Evolutionary conservation across 495 filamentous ascomycete species (phyloP).

Genomic region (Tuber melanosporum): DNA sequence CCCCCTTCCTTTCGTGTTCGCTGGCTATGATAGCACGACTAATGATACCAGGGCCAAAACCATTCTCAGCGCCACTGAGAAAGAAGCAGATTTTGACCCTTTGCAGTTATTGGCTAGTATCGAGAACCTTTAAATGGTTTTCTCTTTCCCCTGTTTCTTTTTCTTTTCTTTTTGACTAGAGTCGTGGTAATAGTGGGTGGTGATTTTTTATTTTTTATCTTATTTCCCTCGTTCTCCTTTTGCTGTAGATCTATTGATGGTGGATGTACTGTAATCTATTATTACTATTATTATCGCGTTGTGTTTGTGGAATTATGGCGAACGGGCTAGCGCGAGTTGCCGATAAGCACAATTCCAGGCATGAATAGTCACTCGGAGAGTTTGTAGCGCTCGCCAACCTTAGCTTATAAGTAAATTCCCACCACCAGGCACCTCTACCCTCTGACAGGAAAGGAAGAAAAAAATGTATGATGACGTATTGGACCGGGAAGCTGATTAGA

Average conservation of each 20-base stretch:
- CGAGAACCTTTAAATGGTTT: conserved; percentile 40
- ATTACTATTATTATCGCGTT: not conserved
- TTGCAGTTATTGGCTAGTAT: conserved; percentile 49
- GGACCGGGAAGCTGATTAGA: no score
- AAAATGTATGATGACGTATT: no score
- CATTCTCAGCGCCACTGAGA: conserved; percentile 13
- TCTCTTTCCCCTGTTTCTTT: not conserved
- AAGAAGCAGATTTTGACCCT: conserved; percentile 42
- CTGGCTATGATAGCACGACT: conserved; percentile 46
- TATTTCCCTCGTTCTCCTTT: not conserved
- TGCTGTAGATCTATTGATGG: not conserved
- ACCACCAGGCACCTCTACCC: no score
- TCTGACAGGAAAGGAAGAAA: no score
- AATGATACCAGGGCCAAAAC: conserved; percentile 44
- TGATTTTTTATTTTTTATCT: not conserved
- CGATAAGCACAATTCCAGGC: not conserved
- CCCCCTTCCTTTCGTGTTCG: not conserved
- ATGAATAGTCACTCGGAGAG: not conserved
- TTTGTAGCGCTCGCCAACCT: not conserved
- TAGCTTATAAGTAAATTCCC: no score
- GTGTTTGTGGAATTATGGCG: no score
- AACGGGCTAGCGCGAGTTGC: not conserved
- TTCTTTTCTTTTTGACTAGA: not conserved
- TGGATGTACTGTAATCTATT: not conserved
- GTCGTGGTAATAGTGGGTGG: not conserved